Conservation (phyloP, 1,284 basidiomycete species). For the Puccinia polysora region DNA sequence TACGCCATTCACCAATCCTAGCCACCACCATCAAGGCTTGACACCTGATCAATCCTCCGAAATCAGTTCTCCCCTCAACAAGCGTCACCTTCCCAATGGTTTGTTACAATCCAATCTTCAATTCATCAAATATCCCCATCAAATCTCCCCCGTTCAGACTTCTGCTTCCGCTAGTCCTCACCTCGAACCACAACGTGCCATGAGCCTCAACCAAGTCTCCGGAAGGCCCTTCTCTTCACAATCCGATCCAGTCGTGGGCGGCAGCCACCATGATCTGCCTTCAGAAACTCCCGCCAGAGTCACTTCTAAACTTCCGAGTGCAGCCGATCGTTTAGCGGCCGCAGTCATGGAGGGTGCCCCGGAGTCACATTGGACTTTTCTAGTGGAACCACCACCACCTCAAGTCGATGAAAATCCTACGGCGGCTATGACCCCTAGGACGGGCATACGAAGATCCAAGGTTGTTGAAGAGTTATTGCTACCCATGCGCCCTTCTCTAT, state of each 20-base stretch:
- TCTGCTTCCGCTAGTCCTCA: not conserved
- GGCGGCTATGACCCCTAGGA: no score
- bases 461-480: constrained; percentile 34
- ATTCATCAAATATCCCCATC: constrained; percentile 1
- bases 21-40: no score
- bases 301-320: constrained; percentile 7
- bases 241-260: constrained; percentile 2
- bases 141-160: not conserved
- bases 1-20: constrained; percentile 10
- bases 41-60: constrained; percentile 15
- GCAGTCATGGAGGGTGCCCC: constrained; percentile 42
- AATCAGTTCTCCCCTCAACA: constrained; percentile 28
- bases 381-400: no score
- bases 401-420: no score
- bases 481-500: constrained; percentile 32
- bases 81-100: constrained; percentile 9
- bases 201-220: not conserved
- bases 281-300: constrained; percentile 8
- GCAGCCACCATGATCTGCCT: not conserved
- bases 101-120: not conserved
- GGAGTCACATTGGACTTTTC: constrained; percentile 29
- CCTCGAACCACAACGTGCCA: not conserved
- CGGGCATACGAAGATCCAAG: constrained; percentile 36
- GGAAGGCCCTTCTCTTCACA: not conserved
- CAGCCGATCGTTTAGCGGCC: constrained; percentile 36